Conservation (phyloP, 768 basidiomycete genomes). For the Pulveroboletus sp. region DNA sequence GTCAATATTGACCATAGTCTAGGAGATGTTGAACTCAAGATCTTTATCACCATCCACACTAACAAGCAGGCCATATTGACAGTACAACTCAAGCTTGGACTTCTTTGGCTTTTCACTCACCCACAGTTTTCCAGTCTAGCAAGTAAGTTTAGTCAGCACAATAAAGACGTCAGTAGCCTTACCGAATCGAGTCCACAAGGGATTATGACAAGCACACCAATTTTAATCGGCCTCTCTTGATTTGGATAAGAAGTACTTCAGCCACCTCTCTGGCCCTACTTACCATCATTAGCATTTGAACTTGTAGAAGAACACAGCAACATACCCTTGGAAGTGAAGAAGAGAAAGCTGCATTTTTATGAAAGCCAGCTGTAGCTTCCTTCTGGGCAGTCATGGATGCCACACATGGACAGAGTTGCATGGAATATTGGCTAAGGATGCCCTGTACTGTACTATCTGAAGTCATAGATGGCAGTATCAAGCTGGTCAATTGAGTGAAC, state of each 20-base stretch:
- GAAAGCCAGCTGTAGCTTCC: neutral
- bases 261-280: neutral
- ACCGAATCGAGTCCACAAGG: constrained; percentile 1
- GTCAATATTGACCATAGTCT: constrained; percentile 1
- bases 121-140: neutral
- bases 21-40: neutral
- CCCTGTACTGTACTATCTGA: neutral
- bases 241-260: neutral
- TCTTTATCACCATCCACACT: neutral
- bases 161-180: too few relatives aligned
- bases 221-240: constrained; percentile 3
- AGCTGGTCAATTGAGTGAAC: too few relatives aligned
- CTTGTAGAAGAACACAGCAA: neutral
- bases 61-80: neutral
- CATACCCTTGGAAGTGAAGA: neutral
- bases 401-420: neutral
- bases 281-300: neutral
- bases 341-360: neutral
- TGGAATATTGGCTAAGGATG: too few relatives aligned
- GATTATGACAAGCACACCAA: constrained; percentile 1
- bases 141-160: neutral
- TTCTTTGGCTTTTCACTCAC: neutral
- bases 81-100: too few relatives aligned
- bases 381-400: neutral
- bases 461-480: too few relatives aligned